Percentiles rank a stretch among this genome's conserved stretches.
phyloP scores from a whole-genome alignment of 345 rosid genomes.

The Clarkia xantiana region DNA sequence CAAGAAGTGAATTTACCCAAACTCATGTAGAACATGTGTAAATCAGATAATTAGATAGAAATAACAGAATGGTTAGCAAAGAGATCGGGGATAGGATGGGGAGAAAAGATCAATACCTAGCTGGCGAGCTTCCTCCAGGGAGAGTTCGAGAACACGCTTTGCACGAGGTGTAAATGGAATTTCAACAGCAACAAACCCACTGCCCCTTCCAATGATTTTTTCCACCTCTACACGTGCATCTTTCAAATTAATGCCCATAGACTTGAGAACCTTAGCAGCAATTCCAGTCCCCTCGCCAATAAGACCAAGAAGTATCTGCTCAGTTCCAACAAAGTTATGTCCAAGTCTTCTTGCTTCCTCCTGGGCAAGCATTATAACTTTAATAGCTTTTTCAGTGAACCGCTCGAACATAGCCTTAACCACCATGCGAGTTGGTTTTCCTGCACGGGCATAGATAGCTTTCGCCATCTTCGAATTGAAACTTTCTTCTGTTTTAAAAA shows the following conservation, averaged over 20 bases:
- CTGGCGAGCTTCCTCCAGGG: conserved; percentile 88
- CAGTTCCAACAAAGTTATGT: conserved; percentile 95
- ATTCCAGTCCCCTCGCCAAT: conserved; percentile 95
- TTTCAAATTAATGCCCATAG: conserved; percentile 92
- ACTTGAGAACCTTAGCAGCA: conserved; percentile 89
- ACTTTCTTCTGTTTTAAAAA: conserved; percentile 23
- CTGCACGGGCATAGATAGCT: conserved; percentile 24
- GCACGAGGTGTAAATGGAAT: conserved; percentile 98
- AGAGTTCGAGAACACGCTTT: conserved; percentile 83
- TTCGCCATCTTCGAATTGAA: conserved; percentile 31
- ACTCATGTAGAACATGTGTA: no score
- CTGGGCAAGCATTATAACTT: conserved; percentile 93
- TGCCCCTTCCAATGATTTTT: conserved; percentile 90
- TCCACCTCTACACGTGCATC: conserved; percentile 96
- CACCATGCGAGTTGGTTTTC: conserved; percentile 31
- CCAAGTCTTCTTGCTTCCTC: conserved; percentile 96
- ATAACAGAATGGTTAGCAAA: no score
- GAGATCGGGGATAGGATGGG: not conserved
- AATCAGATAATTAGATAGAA: no score
- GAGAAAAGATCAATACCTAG: conserved; percentile 30
- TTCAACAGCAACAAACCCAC: conserved; percentile 92
- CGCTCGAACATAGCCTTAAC: conserved; percentile 87
- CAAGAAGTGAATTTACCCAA: no score
- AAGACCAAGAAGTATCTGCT: conserved; percentile 78
- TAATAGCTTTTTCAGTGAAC: conserved; percentile 87